Base-by-base conservation (phyloP, 768 basidiomycete species). In the Lactarius trivialis region DNA sequence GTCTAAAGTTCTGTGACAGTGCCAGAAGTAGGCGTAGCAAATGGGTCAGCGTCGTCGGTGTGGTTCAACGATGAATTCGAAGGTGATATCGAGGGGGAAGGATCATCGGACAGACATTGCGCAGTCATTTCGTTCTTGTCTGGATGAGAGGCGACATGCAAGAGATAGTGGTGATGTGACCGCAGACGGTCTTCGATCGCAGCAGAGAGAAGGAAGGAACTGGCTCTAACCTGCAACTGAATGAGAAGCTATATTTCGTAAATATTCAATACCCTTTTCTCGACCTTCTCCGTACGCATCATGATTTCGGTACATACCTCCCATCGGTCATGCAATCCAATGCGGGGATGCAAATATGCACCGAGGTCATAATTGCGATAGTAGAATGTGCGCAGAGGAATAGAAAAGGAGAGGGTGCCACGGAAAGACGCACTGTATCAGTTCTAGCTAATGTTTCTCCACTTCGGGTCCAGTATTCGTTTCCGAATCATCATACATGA, bases 281-380 rank as follows among this genome's bases (percentile, higher is more conserved):
- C 92, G 34, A 97, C 82, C 67, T n/a, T n/a, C n/a, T 93, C 93
- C 58, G 93, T 85, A 71, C 91, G 93, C 39, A 93, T 83, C 59
- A 79, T 78, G 17, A 96, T 76, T 55, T 83, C n/a, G n/a, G n/a
- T n/a, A n/a, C n/a, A n/a, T n/a, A n/a, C n/a, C n/a, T 63, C 93
- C 92, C 83, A 11, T 90, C 81, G 41, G 86, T 92, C 15, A 93
- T 91, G 70, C 96, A 96, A 70, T 95, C 93, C 43, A 88, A 85
- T 60, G 96, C 74, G 67, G 83, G 86, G 66, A 94, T 85, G 21
- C 93, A 81, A 83, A 70, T 93, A 96, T 70, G 85, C 84, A 28
- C 94, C 94, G 28, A 95, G 88, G 64, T 81, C 77, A 59, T 82
- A 87, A 69, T 89, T 85, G 68, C 87, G n/a, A n/a, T n/a, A 79